These are phyloP conservation scores for Carex parvula DNA, from an alignment of 176 grass and related monocot species.

Conservation along the genomic window DNA sequence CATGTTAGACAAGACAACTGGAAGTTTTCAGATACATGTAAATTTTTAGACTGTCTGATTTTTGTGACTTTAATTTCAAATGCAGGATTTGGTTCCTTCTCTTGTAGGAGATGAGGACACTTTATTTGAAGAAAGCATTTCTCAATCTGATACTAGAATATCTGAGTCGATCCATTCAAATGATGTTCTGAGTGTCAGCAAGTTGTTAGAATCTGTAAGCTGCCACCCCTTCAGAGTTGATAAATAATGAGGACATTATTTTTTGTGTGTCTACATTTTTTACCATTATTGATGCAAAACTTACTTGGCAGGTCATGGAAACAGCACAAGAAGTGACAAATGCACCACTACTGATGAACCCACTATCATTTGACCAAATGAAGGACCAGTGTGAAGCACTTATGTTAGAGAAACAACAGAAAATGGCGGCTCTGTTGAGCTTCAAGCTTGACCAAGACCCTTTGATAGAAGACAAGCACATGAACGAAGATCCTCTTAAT, in stretches of 20 bases:
- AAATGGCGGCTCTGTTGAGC: slow-evolving; percentile 84
- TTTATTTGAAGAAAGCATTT: slow-evolving; percentile 56
- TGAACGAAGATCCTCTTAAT: slow-evolving; percentile 27
- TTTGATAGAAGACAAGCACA: slow-evolving; percentile 27
- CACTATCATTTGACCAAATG: slow-evolving; percentile 87
- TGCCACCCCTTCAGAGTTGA: slow-evolving; percentile 11
- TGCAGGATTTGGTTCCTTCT: slow-evolving; percentile 67
- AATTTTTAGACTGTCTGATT: slow-evolving; percentile 6
- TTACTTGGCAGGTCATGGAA: slow-evolving; percentile 64
- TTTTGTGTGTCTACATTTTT: neutral
- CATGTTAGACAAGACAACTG: neutral
- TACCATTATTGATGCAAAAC: slow-evolving; percentile 4
- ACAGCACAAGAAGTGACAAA: slow-evolving; percentile 67
- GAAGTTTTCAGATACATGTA: neutral
- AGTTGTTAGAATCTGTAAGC: slow-evolving; percentile 88
- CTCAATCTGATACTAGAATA: slow-evolving; percentile 67
- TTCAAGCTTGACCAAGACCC: slow-evolving; percentile 65
- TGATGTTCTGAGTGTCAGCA: slow-evolving; percentile 80
- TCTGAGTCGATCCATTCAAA: slow-evolving; percentile 60
- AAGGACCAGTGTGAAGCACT: slow-evolving; percentile 96
- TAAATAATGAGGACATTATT: neutral
- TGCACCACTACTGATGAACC: slow-evolving; percentile 41
- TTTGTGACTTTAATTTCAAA: slow-evolving; percentile 11
- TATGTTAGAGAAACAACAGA: slow-evolving; percentile 80
- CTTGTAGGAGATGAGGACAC: slow-evolving; percentile 66